These are phyloP conservation scores for Pseudogymnoascus sp. DNA, from an alignment of 2,329 filamentous ascomycete species.

Conservation along the genomic window DNA sequence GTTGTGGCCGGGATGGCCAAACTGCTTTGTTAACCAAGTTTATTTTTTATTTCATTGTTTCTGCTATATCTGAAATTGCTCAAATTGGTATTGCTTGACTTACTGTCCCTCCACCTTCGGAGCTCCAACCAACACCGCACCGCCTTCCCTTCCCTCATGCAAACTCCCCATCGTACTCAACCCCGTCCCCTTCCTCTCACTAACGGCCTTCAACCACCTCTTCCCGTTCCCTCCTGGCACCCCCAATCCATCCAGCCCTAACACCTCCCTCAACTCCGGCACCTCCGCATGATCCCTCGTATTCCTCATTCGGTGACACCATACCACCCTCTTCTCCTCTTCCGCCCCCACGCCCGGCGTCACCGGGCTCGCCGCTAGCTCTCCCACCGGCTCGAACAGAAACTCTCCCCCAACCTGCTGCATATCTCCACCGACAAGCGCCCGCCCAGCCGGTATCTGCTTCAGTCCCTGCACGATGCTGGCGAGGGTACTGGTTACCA, in stretches of 20 bases:
- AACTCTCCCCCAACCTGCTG: constrained; percentile 42
- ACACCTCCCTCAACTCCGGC: constrained; percentile 52
- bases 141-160: neutral
- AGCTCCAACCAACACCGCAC: neutral
- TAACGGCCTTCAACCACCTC: constrained; percentile 40
- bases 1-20: too few species aligned
- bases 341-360: neutral
- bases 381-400: constrained; percentile 27
- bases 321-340: constrained; percentile 54
- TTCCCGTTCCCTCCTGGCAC: constrained; percentile 33
- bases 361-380: constrained; percentile 15
- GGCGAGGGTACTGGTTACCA: constrained; percentile 30
- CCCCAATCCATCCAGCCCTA: constrained; percentile 46
- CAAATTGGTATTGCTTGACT: constrained; percentile 6
- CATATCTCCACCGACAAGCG: constrained; percentile 42
- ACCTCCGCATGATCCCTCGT: constrained; percentile 73
- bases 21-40: too few species aligned
- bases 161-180: constrained; percentile 34
- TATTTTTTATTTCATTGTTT: neutral
- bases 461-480: constrained; percentile 39
- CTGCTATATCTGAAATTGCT: neutral
- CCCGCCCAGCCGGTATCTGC: constrained; percentile 31
- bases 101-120: neutral
- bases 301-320: constrained; percentile 76
- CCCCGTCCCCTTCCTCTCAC: constrained; percentile 46